Percentiles rank a stretch among this genome's conserved stretches.
Evolutionary conservation across 139 green algal genomes (phyloP).

Genomic region (Zygnema circumcarinatum): DNA sequence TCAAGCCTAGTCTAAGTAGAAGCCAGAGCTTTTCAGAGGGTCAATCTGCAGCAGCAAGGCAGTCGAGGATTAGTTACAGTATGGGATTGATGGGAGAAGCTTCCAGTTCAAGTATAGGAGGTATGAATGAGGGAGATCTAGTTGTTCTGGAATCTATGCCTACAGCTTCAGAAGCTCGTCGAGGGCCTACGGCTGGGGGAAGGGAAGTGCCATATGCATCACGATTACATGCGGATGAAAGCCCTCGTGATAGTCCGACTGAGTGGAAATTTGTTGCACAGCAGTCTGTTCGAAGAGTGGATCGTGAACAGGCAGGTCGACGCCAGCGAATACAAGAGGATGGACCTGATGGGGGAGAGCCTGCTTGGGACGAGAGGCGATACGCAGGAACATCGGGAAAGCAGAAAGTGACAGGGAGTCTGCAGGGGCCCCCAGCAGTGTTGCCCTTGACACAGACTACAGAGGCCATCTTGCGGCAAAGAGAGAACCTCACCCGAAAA

Average conservation of each 20-base stretch:
- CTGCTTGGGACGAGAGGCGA: background rate
- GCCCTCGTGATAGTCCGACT: background rate
- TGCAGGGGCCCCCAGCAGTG: background rate
- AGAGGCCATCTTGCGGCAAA: background rate
- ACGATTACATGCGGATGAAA: background rate
- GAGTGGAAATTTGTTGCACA: background rate
- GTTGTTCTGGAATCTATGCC: no score
- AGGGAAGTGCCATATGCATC: background rate
- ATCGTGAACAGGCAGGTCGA: background rate
- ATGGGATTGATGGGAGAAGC: background rate
- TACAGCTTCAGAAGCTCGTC: background rate
- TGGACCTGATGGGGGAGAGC: background rate
- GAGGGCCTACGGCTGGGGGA: background rate
- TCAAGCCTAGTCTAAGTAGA: no score
- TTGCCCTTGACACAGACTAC: background rate
- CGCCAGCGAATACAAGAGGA: background rate
- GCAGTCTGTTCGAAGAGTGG: background rate
- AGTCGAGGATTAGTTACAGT: background rate
- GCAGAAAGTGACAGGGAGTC: background rate
- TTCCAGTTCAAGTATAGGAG: background rate
- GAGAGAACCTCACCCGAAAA: background rate
- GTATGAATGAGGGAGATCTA: background rate
- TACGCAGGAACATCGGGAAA: background rate
- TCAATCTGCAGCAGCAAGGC: background rate
- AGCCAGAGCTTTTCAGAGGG: no score